phyloP scores from a whole-genome alignment of 1,139 yeast species.

The Sugiyamaella neomexicana region DNA sequence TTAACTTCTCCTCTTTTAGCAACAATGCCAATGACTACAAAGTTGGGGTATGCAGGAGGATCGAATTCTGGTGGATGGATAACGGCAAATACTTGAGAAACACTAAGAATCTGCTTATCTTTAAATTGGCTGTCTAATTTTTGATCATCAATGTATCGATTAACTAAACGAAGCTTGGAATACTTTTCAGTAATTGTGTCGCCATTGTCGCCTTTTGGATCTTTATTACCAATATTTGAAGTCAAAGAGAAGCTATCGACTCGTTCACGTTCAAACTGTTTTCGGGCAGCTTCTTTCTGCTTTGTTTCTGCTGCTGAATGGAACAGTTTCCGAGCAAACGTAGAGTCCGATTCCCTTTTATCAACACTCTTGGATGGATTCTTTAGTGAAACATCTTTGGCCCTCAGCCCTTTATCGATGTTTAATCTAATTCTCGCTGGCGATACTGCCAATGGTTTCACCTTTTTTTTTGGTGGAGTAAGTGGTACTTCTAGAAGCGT shows the following conservation, averaged over 20 bases:
- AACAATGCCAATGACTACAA: constrained; percentile 71
- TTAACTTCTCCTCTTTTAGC: constrained; percentile 57
- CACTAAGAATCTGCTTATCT: constrained; percentile 26
- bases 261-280: not conserved
- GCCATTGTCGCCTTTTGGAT: not conserved
- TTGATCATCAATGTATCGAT: constrained; percentile 21
- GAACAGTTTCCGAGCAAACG: constrained; percentile 10
- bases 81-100: constrained; percentile 42
- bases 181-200: constrained; percentile 20
- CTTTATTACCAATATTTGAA: constrained; percentile 9
- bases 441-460: not conserved
- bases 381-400: constrained; percentile 23
- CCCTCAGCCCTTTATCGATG: constrained; percentile 25
- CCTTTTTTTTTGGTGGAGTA: constrained; percentile 13
- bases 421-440: constrained; percentile 19
- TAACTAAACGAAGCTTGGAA: constrained; percentile 24
- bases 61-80: constrained; percentile 65
- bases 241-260: constrained; percentile 1
- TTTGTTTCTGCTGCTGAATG: constrained; percentile 5
- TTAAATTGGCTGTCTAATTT: constrained; percentile 23
- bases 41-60: constrained; percentile 72
- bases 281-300: constrained; percentile 3
- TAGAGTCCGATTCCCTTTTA: not conserved
- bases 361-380: constrained; percentile 5
- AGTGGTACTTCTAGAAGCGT: constrained; percentile 6